A percentile compares a stretch with the other conserved stretches of the same genome.
Conservation (phyloP, 2,329 filamentous ascomycete genomes). For the Fusarium sp. region DNA sequence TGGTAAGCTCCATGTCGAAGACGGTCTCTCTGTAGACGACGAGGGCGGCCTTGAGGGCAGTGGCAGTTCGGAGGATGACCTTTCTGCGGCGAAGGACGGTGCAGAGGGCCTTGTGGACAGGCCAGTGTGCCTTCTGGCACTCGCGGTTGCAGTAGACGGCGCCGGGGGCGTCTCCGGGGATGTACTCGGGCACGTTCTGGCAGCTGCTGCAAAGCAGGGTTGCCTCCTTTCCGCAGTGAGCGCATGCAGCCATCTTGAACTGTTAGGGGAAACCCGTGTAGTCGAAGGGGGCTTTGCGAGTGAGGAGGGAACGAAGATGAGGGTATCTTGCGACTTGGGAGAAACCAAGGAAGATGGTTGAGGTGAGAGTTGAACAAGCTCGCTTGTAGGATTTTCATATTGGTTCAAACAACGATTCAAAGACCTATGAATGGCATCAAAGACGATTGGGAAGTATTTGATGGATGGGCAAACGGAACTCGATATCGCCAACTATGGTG, state of each 20-base stretch:
- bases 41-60: conserved; percentile 17
- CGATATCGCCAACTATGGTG: not conserved
- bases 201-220: conserved; percentile 9
- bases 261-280: not conserved
- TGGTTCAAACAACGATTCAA: not conserved
- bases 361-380: not conserved
- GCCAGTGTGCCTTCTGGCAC: conserved; percentile 17
- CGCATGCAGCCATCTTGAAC: conserved; percentile 14
- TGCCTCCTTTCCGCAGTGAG: conserved; percentile 13
- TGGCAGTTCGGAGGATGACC: conserved; percentile 8
- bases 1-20: conserved; percentile 7
- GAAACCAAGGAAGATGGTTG: not conserved
- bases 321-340: not conserved
- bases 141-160: conserved; percentile 22
- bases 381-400: not conserved
- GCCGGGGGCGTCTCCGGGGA: conserved; percentile 10
- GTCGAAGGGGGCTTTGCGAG: not conserved
- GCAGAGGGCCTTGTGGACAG: conserved; percentile 17
- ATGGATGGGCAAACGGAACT: not conserved
- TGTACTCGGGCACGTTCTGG: conserved; percentile 17
- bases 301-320: not conserved
- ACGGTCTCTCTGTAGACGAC: conserved; percentile 16
- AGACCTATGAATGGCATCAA: not conserved
- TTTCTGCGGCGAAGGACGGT: conserved; percentile 10
- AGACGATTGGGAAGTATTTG: not conserved